Evolutionary conservation across 2,329 filamentous ascomycete genomes (phyloP).

Genomic region (Botrytis cinerea): DNA sequence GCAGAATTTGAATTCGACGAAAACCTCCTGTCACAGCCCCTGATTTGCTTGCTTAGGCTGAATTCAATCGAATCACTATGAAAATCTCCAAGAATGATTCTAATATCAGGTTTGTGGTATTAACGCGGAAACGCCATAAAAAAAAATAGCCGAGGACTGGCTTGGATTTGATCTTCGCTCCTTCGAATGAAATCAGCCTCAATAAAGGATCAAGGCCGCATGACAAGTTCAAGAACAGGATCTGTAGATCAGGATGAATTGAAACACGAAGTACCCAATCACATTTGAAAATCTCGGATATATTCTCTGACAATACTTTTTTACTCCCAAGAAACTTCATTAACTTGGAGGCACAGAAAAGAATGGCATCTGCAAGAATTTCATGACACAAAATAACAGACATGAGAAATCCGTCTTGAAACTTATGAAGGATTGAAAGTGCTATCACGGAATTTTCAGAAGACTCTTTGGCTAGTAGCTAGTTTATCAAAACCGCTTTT

Average conservation of each 20-base stretch:
- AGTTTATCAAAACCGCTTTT: not conserved
- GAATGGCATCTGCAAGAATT: not conserved
- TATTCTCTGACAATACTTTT: not conserved
- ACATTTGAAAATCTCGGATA: not conserved
- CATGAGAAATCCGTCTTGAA: not conserved
- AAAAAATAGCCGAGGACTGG: too few species aligned
- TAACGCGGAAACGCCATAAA: too few species aligned
- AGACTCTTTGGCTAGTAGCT: not conserved
- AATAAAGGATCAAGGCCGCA: not conserved
- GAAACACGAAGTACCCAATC: not conserved
- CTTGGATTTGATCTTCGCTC: not conserved
- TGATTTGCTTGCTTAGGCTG: not conserved
- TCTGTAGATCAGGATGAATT: not conserved
- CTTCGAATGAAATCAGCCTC: not conserved
- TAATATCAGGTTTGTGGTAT: too few species aligned
- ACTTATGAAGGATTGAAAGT: not conserved
- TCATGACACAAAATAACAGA: accelerated
- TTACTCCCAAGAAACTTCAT: not conserved
- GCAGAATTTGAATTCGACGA: not conserved
- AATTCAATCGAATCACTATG: not conserved
- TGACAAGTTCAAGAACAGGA: not conserved
- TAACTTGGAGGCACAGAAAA: not conserved
- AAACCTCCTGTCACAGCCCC: not conserved
- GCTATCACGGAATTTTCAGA: not conserved
- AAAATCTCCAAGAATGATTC: too few species aligned